These are phyloP conservation scores for Yarrowia hollandica DNA, from an alignment of 805 yeast species.

Conservation along the genomic window DNA sequence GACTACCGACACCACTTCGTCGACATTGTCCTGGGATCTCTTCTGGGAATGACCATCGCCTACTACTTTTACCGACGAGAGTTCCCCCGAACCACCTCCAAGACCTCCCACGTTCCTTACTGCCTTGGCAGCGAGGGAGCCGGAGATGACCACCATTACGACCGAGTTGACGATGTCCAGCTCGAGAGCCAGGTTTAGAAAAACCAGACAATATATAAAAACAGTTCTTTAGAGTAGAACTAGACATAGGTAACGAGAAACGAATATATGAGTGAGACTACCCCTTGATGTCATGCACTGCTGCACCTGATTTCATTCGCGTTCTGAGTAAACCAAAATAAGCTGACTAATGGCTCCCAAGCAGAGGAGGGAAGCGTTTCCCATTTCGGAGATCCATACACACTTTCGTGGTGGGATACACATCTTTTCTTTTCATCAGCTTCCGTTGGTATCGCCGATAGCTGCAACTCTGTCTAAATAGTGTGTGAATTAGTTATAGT, in stretches of 20 bases:
- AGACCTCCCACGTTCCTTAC: conserved; percentile 19
- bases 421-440: no score
- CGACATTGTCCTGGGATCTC: conserved; percentile 74
- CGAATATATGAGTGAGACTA: background rate
- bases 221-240: background rate
- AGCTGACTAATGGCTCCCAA: background rate
- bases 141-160: conserved; percentile 13
- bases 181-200: conserved; percentile 19
- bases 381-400: conserved; percentile 22
- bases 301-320: background rate
- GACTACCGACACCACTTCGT: conserved; percentile 93
- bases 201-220: background rate
- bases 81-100: conserved; percentile 18
- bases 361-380: background rate
- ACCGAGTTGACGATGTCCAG: conserved; percentile 27
- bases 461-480: no score
- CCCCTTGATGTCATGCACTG: background rate
- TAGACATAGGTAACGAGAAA: background rate
- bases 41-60: conserved; percentile 64
- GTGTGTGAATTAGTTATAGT: no score
- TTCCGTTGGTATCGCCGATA: no score
- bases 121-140: conserved; percentile 24
- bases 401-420: no score
- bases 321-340: background rate
- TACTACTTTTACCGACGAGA: conserved; percentile 49